Evolutionary conservation across 257 asterid species (phyloP).

Genomic region (Nicotiana paniculata): DNA sequence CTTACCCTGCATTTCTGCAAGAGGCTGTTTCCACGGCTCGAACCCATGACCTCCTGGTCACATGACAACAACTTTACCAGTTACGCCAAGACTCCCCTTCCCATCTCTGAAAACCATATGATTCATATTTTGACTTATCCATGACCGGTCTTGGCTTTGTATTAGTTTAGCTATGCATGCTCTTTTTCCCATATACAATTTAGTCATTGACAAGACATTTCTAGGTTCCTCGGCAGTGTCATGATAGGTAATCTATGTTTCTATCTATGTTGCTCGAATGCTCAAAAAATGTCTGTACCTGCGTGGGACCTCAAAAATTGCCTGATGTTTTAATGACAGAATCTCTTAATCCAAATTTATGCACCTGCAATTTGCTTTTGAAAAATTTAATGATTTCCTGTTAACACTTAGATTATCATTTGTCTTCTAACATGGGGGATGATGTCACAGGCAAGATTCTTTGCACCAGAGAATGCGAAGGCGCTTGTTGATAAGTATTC

Average conservation of each 20-base stretch:
- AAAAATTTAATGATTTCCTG: background rate
- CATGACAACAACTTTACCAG: no score
- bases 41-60: no score
- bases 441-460: slow-evolving; percentile 68
- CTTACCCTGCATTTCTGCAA: no score
- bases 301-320: background rate
- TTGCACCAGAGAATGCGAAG: slow-evolving; percentile 75
- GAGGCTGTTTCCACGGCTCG: no score
- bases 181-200: background rate
- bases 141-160: background rate
- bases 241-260: background rate
- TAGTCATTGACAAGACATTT: background rate
- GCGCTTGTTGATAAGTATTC: slow-evolving; percentile 67
- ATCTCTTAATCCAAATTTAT: background rate
- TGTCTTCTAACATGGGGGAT: background rate
- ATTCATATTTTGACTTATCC: background rate
- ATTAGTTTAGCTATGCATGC: background rate
- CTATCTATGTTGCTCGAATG: background rate
- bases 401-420: background rate
- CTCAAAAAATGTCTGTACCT: background rate
- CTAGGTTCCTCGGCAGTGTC: background rate
- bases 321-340: background rate
- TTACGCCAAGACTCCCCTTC: no score
- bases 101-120: background rate
- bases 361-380: background rate